Base-by-base conservation (phyloP, 2,329 filamentous ascomycete genomes). In the Colletotrichum navitas region DNA sequence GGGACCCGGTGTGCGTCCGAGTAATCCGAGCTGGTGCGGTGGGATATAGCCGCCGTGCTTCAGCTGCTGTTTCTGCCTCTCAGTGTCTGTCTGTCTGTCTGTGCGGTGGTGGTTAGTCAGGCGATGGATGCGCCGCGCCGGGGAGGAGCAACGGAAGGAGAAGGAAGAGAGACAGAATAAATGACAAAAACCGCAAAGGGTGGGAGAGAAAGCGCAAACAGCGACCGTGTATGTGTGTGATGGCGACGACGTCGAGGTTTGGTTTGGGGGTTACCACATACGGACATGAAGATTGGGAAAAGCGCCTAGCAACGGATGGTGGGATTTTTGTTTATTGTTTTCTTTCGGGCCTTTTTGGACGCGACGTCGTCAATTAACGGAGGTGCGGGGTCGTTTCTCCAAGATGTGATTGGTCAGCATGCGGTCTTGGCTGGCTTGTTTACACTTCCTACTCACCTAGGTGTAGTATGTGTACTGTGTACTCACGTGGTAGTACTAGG, bases 291-390 rank as follows among this genome's bases (percentile, higher is more conserved):
- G 29, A 29, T 29, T 29, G 36, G n/a, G 21, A 47, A 36, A 69
- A 41, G 65, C 63, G 63, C 78, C 76, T 75, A 66, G 78, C 78
- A 80, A 80, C 78, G 73, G 66, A 63, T 29, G 43, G 64, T 47
- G 58, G 58, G 51, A 63, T 41, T 73, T 71, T 71, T 72, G 67
- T 69, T 72, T 72, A 68, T 77, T 82, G 80, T 80, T 80, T 82
- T 80, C 63, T 76, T 75, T 74, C 36, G 51, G 12, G 39, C 29
- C 29, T 3, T 39, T 39, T 32, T 3, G 34, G 74, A 73, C 65
- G 66, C 72, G 73, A 63, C 59, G 47, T 21, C 29, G 66, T 21
- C 63, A 68, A 63, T 26, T 63, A 52, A 36, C 26, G 36, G 43
- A 18, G 51, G 64, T 71, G 68, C 68, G 68, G 64, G 68, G 64